phyloP scores from a whole-genome alignment of 441 rosid genomes.

The Pelargonium australe region DNA sequence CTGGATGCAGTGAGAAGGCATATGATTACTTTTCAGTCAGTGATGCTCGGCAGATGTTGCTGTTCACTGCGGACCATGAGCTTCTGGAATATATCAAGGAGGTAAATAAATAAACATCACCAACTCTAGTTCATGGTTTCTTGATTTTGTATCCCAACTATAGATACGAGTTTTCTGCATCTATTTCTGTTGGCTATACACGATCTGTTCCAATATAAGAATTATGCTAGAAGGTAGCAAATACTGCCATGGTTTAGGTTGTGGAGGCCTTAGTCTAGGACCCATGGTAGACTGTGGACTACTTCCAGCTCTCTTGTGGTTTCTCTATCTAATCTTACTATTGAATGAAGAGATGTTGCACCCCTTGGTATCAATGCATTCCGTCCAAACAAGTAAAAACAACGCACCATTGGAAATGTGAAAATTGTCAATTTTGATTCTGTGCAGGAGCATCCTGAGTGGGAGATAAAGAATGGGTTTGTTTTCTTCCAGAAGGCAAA shows the following conservation, averaged over 20 bases:
- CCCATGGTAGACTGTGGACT: neutral
- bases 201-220: neutral
- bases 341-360: neutral
- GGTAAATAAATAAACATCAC: slow-evolving; percentile 31
- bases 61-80: slow-evolving; percentile 69
- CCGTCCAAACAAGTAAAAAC: neutral
- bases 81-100: slow-evolving; percentile 61
- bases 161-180: neutral
- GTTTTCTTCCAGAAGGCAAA: slow-evolving; percentile 85
- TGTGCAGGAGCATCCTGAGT: slow-evolving; percentile 72
- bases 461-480: slow-evolving; percentile 70
- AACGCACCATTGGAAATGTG: neutral
- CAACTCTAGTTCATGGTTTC: neutral
- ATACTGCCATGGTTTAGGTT: neutral
- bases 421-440: neutral
- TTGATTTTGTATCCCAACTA: neutral
- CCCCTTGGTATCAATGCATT: neutral
- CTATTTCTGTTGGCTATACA: neutral
- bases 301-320: neutral
- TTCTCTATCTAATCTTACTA: neutral
- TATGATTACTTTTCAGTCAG: slow-evolving; percentile 66
- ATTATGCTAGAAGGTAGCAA: neutral
- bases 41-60: slow-evolving; percentile 70
- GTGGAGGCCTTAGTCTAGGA: neutral
- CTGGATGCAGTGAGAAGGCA: slow-evolving; percentile 99